Conservation (phyloP, 2,329 filamentous ascomycete species). For the Botrytis porri region DNA sequence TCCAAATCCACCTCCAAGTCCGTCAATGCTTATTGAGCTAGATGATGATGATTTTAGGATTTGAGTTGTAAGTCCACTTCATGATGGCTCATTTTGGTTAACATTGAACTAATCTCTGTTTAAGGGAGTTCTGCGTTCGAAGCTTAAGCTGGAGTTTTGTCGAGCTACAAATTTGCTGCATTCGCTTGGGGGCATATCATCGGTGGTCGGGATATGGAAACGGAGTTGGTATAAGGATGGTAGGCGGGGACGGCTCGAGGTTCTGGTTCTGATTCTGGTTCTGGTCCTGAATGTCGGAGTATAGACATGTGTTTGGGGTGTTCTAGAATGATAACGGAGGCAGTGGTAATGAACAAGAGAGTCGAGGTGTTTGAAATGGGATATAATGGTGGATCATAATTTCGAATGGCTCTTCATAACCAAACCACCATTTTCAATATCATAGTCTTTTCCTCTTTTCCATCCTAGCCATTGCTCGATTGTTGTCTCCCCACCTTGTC, state of each 20-base stretch:
- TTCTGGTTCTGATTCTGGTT: neutral
- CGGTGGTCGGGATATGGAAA: neutral
- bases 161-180: conserved; percentile 2
- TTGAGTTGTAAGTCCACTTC: conserved; percentile 19
- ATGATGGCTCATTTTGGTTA: neutral
- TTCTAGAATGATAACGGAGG: conserved; percentile 1
- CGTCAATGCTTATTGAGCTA: conserved; percentile 29
- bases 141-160: neutral
- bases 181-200: neutral
- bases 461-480: conserved; percentile 75
- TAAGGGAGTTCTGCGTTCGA: neutral
- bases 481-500: conserved; percentile 68
- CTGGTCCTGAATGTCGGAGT: neutral
- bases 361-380: neutral
- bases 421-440: conserved; percentile 61
- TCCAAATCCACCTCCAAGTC: conserved; percentile 42
- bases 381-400: conserved; percentile 39
- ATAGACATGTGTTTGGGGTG: conserved; percentile 12
- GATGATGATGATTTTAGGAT: conserved; percentile 14
- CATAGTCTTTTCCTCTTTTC: conserved; percentile 68
- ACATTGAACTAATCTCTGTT: neutral
- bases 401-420: conserved; percentile 48
- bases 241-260: neutral
- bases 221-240: neutral
- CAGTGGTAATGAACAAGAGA: neutral